A percentile compares a stretch with the other conserved stretches of the same genome.
Evolutionary conservation across 2,329 filamentous ascomycete species (phyloP).

Genomic region (Hirsutella minnesotensis): DNA sequence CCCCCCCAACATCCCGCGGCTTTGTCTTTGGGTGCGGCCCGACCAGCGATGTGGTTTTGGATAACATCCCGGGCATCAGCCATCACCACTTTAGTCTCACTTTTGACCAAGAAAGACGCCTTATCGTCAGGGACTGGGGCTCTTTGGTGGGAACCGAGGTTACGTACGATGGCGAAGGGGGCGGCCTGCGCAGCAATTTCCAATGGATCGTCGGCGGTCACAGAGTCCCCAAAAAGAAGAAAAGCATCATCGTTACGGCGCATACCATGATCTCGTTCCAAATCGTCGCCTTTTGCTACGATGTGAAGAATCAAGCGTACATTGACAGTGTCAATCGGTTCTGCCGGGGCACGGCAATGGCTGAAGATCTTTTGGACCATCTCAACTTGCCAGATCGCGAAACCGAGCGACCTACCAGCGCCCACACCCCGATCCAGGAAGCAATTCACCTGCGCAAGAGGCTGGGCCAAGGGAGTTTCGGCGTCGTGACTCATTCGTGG

Average conservation of each 20-base stretch:
- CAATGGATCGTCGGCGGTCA: constrained; percentile 13
- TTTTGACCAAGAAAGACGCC: constrained; percentile 9
- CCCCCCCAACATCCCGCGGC: constrained; percentile 6
- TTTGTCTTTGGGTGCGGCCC: constrained; percentile 7
- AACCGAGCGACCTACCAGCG: constrained; percentile 4
- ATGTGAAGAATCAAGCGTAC: constrained; percentile 7
- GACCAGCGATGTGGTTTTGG: constrained; percentile 8
- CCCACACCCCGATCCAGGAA: constrained; percentile 5
- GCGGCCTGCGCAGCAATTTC: constrained; percentile 9
- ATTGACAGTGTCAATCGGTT: constrained; percentile 10
- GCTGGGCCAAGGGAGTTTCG: constrained; percentile 10
- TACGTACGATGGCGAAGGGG: constrained; percentile 9
- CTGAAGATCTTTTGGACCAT: constrained; percentile 6
- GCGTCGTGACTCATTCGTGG: constrained; percentile 9
- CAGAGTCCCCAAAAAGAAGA: not conserved
- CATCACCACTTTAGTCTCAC: constrained; percentile 9
- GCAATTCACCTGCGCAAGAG: too few species aligned
- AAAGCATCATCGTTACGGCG: constrained; percentile 6
- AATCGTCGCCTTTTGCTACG: constrained; percentile 4
- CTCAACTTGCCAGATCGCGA: constrained; percentile 2
- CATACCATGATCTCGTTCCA: constrained; percentile 1
- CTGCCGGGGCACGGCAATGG: constrained; percentile 5
- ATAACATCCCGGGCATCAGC: constrained; percentile 2
- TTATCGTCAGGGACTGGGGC: constrained; percentile 10
- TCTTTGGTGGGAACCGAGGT: constrained; percentile 12